phyloP scores from a whole-genome alignment of 2,329 filamentous ascomycete genomes.

The Akanthomyces uredinophilus region DNA sequence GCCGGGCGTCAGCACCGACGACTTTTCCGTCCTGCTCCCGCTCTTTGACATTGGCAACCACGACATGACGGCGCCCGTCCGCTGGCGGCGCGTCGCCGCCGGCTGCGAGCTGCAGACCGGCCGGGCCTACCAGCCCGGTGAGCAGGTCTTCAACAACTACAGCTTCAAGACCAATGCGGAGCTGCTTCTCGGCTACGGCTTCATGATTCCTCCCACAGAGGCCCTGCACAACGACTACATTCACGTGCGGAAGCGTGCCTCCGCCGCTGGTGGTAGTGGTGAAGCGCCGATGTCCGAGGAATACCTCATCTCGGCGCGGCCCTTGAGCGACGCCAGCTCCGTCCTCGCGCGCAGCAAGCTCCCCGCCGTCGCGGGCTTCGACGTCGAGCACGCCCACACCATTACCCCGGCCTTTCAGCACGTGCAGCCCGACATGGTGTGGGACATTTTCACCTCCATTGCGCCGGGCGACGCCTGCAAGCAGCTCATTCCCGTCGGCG shows the following conservation, averaged over 20 bases:
- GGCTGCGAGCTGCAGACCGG: constrained; percentile 40
- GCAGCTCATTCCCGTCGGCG: constrained; percentile 12
- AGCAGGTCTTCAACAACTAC: constrained; percentile 66
- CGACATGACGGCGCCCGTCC: constrained; percentile 51
- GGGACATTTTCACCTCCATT: constrained; percentile 41
- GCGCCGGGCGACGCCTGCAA: constrained; percentile 16
- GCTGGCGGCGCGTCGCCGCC: constrained; percentile 46
- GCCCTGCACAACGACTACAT: constrained; percentile 55
- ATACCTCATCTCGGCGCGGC: constrained; percentile 49
- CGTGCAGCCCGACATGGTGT: constrained; percentile 49
- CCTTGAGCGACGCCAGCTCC: constrained; percentile 43
- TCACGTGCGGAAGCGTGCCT: constrained; percentile 46
- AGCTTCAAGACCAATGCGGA: constrained; percentile 70
- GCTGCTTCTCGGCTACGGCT: constrained; percentile 59
- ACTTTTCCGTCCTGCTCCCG: constrained; percentile 65
- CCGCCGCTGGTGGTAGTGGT: constrained; percentile 17
- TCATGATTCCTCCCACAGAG: constrained; percentile 45
- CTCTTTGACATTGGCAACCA: constrained; percentile 71
- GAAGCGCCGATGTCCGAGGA: constrained; percentile 27
- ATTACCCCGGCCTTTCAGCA: constrained; percentile 41
- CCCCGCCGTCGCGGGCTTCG: constrained; percentile 24
- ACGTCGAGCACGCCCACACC: not conserved
- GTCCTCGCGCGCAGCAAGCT: constrained; percentile 40
- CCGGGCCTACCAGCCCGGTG: constrained; percentile 42
- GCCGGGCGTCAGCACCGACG: constrained; percentile 38